phyloP scores from a whole-genome alignment of 2,329 filamentous ascomycete species.

The Epichloe elymi region DNA sequence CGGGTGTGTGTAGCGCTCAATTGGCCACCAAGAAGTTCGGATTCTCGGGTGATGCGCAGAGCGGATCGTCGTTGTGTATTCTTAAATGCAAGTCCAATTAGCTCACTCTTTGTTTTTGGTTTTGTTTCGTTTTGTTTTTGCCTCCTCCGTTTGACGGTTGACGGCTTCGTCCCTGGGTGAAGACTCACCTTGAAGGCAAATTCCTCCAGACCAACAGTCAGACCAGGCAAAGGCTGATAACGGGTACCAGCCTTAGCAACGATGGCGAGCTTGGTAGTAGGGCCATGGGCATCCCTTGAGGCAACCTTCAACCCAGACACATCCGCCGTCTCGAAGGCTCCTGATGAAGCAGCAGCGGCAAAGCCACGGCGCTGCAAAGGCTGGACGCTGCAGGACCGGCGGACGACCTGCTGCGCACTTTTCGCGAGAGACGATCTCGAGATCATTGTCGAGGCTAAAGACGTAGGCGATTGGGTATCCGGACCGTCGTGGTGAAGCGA shows the following conservation, averaged over 20 bases:
- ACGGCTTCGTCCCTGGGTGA: conserved; percentile 4
- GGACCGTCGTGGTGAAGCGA: conserved; percentile 27
- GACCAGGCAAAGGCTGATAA: conserved; percentile 79
- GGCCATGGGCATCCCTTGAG: conserved; percentile 75
- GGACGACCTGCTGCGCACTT: conserved; percentile 44
- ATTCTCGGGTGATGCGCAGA: conserved; percentile 85
- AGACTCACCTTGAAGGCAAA: conserved; percentile 84
- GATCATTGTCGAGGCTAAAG: conserved; percentile 46
- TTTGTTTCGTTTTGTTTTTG: not conserved
- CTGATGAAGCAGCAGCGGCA: conserved; percentile 50
- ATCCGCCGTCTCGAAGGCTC: conserved; percentile 79
- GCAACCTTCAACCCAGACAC: conserved; percentile 84
- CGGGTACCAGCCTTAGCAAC: conserved; percentile 90
- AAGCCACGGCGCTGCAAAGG: conserved; percentile 37
- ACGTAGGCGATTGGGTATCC: conserved; percentile 42
- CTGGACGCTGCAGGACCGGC: conserved; percentile 44
- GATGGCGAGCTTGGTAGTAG: conserved; percentile 80
- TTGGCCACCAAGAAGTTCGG: conserved; percentile 87
- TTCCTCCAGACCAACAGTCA: conserved; percentile 80
- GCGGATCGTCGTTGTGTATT: conserved; percentile 81
- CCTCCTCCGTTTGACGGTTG: conserved; percentile 5
- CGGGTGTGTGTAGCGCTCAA: conserved; percentile 79
- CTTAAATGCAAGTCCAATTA: conserved; percentile 39
- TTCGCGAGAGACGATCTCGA: conserved; percentile 47
- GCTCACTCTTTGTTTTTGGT: conserved; percentile 18